Percentiles rank a stretch among this genome's conserved stretches.
Evolutionary conservation across 2,329 filamentous ascomycete species (phyloP).

Genomic region (Neofusicoccum ribis): DNA sequence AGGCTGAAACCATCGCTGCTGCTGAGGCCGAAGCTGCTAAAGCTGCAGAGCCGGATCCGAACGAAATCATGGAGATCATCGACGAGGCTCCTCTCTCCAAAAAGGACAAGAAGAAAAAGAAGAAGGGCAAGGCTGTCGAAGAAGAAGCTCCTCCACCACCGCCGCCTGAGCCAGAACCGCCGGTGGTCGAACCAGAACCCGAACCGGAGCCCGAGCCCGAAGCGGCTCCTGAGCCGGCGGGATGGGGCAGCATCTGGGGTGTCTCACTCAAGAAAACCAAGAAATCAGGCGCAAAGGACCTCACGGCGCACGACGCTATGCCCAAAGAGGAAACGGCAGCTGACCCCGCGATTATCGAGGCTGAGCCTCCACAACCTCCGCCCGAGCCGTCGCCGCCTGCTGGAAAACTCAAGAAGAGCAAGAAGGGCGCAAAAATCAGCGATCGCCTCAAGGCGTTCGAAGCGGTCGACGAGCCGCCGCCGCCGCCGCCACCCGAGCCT

Average conservation of each 20-base stretch:
- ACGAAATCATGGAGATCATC: slow-evolving; percentile 16
- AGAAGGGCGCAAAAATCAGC: slow-evolving; percentile 24
- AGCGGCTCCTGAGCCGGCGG: slow-evolving; percentile 17
- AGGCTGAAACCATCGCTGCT: slow-evolving; percentile 22
- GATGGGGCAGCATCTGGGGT: slow-evolving; percentile 46
- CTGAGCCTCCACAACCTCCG: slow-evolving; percentile 21
- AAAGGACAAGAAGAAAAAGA: slow-evolving; percentile 49
- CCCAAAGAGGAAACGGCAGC: slow-evolving; percentile 14
- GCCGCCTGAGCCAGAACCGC: slow-evolving; percentile 27
- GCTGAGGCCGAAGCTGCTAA: slow-evolving; percentile 22
- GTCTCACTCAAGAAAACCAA: slow-evolving; percentile 47
- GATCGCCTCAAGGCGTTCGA: slow-evolving; percentile 19
- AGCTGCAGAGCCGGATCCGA: slow-evolving; percentile 22
- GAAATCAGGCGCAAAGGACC: slow-evolving; percentile 29
- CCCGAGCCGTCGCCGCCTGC: slow-evolving; percentile 7
- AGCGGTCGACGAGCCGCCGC: slow-evolving; percentile 11
- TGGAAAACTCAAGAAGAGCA: slow-evolving; percentile 26
- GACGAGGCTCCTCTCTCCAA: slow-evolving; percentile 23
- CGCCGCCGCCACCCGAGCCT: not conserved
- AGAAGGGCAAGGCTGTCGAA: slow-evolving; percentile 46
- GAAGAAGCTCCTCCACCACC: slow-evolving; percentile 28
- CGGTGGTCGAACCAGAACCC: not conserved
- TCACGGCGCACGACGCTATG: slow-evolving; percentile 19
- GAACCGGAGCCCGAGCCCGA: slow-evolving; percentile 34
- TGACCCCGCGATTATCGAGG: slow-evolving; percentile 23